phyloP scores from a whole-genome alignment of 495 filamentous ascomycete species.

The Hypomontagnella submonticulosa region DNA sequence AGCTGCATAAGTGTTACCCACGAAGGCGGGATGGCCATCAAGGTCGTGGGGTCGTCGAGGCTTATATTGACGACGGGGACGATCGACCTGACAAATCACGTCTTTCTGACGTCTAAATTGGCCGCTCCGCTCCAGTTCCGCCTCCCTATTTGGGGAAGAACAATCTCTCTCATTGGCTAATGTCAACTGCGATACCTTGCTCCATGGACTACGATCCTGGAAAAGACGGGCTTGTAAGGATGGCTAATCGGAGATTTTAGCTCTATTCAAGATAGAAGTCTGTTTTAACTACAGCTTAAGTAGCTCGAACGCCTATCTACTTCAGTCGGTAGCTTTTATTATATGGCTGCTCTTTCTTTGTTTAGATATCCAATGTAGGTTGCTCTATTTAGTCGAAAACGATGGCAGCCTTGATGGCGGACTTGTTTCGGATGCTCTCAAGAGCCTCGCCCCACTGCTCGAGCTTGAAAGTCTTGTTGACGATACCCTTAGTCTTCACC shows the following conservation, averaged over 20 bases:
- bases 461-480: slow-evolving; percentile 64
- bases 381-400: slow-evolving; percentile 65
- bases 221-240: background rate
- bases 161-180: slow-evolving; percentile 25
- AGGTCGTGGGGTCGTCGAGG: slow-evolving; percentile 45
- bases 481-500: slow-evolving; percentile 67
- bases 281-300: slow-evolving; percentile 30
- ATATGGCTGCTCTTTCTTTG: slow-evolving; percentile 9
- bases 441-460: slow-evolving; percentile 65
- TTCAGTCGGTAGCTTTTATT: background rate
- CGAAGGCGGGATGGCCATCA: slow-evolving; percentile 40
- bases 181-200: background rate
- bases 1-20: slow-evolving; percentile 29
- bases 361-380: slow-evolving; percentile 1
- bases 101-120: slow-evolving; percentile 13
- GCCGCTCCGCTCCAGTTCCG: slow-evolving; percentile 14
- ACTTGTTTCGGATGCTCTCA: slow-evolving; percentile 71
- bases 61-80: slow-evolving; percentile 37
- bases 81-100: slow-evolving; percentile 25
- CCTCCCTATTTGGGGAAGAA: slow-evolving; percentile 29
- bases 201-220: slow-evolving; percentile 8
- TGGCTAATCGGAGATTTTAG: slow-evolving; percentile 31
- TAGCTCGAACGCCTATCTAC: slow-evolving; percentile 5
- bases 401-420: slow-evolving; percentile 77
- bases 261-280: slow-evolving; percentile 29